A percentile compares a stretch with the other conserved stretches of the same genome.
Conservation (phyloP, 1,284 basidiomycete genomes). For the Fomitopsis pinicola region DNA sequence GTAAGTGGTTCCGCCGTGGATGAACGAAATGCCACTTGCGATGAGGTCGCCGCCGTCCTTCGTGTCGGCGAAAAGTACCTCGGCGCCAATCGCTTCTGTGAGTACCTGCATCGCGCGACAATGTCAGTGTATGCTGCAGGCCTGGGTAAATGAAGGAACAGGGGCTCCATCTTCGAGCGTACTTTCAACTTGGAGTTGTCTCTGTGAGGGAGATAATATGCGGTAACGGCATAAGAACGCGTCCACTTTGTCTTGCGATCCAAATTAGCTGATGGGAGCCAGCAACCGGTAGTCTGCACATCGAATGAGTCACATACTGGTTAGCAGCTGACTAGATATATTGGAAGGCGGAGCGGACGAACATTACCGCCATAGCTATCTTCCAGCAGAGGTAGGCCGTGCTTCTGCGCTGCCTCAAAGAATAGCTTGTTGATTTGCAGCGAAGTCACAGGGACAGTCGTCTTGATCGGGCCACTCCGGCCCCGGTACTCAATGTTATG, state of each 20-base stretch:
- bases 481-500: conserved; percentile 13
- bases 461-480: conserved; percentile 18
- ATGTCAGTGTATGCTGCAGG: background rate
- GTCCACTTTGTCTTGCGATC: conserved; percentile 9
- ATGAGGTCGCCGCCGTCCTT: conserved; percentile 6
- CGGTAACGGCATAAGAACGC: conserved; percentile 16
- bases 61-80: conserved; percentile 6
- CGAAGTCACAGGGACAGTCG: conserved; percentile 6
- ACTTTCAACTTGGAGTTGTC: conserved; percentile 15
- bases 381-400: conserved; percentile 8
- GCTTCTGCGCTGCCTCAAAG: conserved; percentile 14
- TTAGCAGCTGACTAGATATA: background rate
- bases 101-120: conserved; percentile 6
- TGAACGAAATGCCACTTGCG: conserved; percentile 25
- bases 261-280: conserved; percentile 4
- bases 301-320: background rate
- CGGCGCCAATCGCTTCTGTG: conserved; percentile 6
- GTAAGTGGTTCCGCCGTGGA: conserved; percentile 12
- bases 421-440: conserved; percentile 9
- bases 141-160: background rate
- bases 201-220: conserved; percentile 15
- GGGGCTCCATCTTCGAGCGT: background rate
- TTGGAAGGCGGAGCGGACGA: background rate
- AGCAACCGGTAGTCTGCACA: conserved; percentile 12
- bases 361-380: conserved; percentile 18